Evolutionary conservation across 78 protist species (phyloP).

Genomic region (Dictyostelium brefeldianum): DNA sequence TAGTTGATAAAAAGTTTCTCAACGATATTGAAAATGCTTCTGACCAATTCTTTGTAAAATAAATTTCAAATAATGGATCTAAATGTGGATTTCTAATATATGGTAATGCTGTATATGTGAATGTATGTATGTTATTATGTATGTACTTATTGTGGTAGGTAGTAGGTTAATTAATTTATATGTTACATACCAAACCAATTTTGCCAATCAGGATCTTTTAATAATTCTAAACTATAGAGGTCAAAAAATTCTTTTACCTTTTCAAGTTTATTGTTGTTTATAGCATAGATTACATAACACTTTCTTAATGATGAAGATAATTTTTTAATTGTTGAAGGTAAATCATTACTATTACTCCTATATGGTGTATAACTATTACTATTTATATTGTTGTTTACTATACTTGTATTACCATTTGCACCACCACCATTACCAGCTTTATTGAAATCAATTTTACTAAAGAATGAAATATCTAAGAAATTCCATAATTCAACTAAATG

Average conservation of each 20-base stretch:
- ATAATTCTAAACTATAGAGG: constrained; percentile 45
- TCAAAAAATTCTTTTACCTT: constrained; percentile 86
- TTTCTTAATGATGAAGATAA: constrained; percentile 52
- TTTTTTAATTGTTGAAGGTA: constrained; percentile 50
- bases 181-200: constrained; percentile 85
- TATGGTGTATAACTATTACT: neutral
- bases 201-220: constrained; percentile 83
- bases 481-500: constrained; percentile 68
- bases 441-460: constrained; percentile 65
- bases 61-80: constrained; percentile 80
- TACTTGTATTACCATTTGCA: neutral
- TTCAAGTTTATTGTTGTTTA: constrained; percentile 47
- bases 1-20: constrained; percentile 81
- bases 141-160: too few species aligned
- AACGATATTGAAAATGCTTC: constrained; percentile 80
- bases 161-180: neutral
- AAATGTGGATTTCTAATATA: constrained; percentile 75
- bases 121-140: too few species aligned
- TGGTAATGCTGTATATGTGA: constrained; percentile 53
- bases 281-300: constrained; percentile 64
- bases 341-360: neutral
- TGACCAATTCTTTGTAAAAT: constrained; percentile 79
- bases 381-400: neutral
- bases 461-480: constrained; percentile 70
- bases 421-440: constrained; percentile 7